Percentiles rank a stretch among this genome's conserved stretches.
Conservation (phyloP, 805 yeast species). For the Ogataea paradorogensis region DNA sequence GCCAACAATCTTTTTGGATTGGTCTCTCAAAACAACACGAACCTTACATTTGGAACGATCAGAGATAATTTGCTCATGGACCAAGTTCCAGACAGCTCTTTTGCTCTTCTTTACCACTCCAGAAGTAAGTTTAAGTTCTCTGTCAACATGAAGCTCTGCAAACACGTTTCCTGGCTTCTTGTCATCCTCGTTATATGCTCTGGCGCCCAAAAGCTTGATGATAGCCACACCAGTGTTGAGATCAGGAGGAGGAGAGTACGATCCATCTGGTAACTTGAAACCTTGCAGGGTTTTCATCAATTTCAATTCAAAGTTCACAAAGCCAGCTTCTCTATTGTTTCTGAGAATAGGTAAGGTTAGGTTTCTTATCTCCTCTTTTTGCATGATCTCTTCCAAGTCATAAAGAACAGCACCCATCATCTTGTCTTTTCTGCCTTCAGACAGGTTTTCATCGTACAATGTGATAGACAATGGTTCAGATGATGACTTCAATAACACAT, state of each 20-base stretch:
- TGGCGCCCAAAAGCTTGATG: conserved; percentile 62
- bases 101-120: conserved; percentile 56
- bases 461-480: conserved; percentile 79
- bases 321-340: conserved; percentile 83
- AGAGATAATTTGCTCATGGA: conserved; percentile 61
- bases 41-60: conserved; percentile 67
- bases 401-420: conserved; percentile 72
- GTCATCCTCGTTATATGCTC: conserved; percentile 44
- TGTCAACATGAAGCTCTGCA: conserved; percentile 69
- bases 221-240: conserved; percentile 89
- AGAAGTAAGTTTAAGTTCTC: conserved; percentile 57
- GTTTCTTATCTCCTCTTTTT: conserved; percentile 47
- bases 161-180: conserved; percentile 54
- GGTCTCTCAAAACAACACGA: conserved; percentile 63
- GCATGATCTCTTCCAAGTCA: conserved; percentile 65
- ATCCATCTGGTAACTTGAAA: conserved; percentile 70
- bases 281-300: conserved; percentile 73
- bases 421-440: conserved; percentile 70
- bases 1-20: conserved; percentile 55
- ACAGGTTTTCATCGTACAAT: conserved; percentile 65
- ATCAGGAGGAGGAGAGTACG: conserved; percentile 82
- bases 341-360: conserved; percentile 59
- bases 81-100: conserved; percentile 63
- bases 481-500: conserved; percentile 66
- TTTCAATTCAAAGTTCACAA: conserved; percentile 63